A percentile compares a stretch with the other conserved stretches of the same genome.
These are phyloP conservation scores for Metschnikowia lachancei DNA, from an alignment of 805 yeast genomes.

Conservation along the genomic window DNA sequence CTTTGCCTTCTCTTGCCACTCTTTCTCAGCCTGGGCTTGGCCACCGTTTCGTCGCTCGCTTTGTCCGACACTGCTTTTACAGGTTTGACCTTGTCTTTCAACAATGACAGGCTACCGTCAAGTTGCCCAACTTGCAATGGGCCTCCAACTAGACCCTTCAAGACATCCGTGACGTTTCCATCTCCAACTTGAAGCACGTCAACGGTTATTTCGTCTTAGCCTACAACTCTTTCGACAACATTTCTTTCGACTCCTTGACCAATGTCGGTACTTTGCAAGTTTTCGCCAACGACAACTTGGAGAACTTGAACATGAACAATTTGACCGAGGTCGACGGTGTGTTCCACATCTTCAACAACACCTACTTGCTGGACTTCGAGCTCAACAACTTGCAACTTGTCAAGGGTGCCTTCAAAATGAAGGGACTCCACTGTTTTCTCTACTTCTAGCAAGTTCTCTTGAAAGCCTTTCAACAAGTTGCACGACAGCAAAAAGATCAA, in stretches of 20 bases:
- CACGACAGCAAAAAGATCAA: conserved; percentile 32
- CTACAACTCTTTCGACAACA: conserved; percentile 37
- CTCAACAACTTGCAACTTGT: conserved; percentile 30
- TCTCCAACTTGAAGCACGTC: conserved; percentile 34
- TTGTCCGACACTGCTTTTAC: conserved; percentile 43
- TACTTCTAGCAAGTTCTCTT: conserved; percentile 38
- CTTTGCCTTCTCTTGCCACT: conserved; percentile 42
- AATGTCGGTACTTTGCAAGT: conserved; percentile 40
- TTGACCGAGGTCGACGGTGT: conserved; percentile 41
- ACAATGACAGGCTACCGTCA: conserved; percentile 31
- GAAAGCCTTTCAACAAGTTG: conserved; percentile 35
- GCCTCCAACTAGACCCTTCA: conserved; percentile 45
- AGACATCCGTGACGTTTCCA: conserved; percentile 34
- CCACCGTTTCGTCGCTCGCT: conserved; percentile 32
- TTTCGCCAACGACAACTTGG: conserved; percentile 43
- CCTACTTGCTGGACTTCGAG: conserved; percentile 34
- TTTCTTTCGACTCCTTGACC: conserved; percentile 31
- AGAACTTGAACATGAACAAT: conserved; percentile 26
- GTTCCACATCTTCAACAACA: conserved; percentile 40
- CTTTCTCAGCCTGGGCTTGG: conserved; percentile 36
- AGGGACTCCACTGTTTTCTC: conserved; percentile 38
- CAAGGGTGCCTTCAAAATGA: conserved; percentile 41
- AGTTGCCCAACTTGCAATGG: conserved; percentile 36
- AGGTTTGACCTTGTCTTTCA: conserved; percentile 40
- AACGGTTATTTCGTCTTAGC: conserved; percentile 41